A percentile compares a stretch with the other conserved stretches of the same genome.
phyloP scores from a whole-genome alignment of 768 basidiomycete genomes.

The Chalciporus sphaerocephalus region DNA sequence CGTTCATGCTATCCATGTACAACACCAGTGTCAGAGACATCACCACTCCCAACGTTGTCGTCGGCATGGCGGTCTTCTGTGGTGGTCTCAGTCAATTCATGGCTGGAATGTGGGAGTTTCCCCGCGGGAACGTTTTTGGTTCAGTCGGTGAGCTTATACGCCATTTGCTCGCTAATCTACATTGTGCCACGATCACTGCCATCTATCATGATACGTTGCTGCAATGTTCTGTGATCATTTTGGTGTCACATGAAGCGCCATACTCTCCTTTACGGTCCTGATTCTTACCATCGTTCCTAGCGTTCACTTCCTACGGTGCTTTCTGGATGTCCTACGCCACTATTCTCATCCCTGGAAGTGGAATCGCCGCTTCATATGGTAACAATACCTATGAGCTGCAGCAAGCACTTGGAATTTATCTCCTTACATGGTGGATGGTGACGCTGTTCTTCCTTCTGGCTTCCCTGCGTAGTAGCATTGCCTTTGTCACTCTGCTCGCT shows the following conservation, averaged over 20 bases:
- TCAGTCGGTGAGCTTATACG: slow-evolving; percentile 53
- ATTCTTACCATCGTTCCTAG: slow-evolving; percentile 30
- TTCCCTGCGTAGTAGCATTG: slow-evolving; percentile 47
- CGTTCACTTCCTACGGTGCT: slow-evolving; percentile 78
- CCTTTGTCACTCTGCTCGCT: slow-evolving; percentile 46
- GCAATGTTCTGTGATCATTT: too few relatives aligned
- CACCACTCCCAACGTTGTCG: slow-evolving; percentile 58
- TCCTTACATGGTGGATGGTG: slow-evolving; percentile 69
- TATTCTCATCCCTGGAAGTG: slow-evolving; percentile 67
- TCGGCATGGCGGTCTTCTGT: slow-evolving; percentile 83
- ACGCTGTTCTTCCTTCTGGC: slow-evolving; percentile 61
- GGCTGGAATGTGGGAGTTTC: slow-evolving; percentile 89
- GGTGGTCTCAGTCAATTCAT: slow-evolving; percentile 84
- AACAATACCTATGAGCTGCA: slow-evolving; percentile 34
- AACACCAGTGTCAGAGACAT: slow-evolving; percentile 59
- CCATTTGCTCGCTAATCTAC: neutral
- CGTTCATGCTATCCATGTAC: slow-evolving; percentile 72
- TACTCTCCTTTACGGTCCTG: too few relatives aligned
- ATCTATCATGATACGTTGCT: too few relatives aligned
- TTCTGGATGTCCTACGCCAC: slow-evolving; percentile 86
- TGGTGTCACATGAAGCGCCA: too few relatives aligned
- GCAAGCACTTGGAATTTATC: slow-evolving; percentile 69
- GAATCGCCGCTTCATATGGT: slow-evolving; percentile 53
- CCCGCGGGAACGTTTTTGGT: slow-evolving; percentile 64
- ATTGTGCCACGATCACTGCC: neutral